Evolutionary conservation across 768 basidiomycete genomes (phyloP).

Genomic region (Lyophyllum shimeji): DNA sequence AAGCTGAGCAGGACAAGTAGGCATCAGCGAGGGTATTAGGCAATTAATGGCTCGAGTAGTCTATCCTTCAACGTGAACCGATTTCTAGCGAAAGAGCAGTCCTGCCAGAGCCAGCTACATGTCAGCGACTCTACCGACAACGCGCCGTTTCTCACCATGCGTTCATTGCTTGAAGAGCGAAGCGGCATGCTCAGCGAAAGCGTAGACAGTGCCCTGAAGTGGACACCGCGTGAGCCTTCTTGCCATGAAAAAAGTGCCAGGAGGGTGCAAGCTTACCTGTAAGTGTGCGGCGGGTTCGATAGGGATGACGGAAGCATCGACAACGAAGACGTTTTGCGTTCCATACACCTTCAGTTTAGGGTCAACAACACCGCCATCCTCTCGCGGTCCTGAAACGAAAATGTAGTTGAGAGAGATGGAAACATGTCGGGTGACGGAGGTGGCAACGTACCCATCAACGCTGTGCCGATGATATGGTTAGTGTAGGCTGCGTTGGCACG

Average conservation of each 20-base stretch:
- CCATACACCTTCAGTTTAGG: background rate
- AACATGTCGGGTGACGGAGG: background rate
- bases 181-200: background rate
- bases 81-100: too few species aligned
- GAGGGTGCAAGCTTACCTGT: background rate
- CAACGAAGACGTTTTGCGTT: background rate
- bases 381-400: background rate
- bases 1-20: too few species aligned
- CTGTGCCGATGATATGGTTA: background rate
- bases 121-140: too few species aligned
- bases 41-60: too few species aligned
- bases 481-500: background rate
- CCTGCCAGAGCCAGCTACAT: too few species aligned
- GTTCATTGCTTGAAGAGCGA: background rate
- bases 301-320: background rate
- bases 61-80: too few species aligned
- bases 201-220: background rate
- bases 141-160: too few species aligned
- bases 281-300: too few species aligned
- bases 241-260: background rate
- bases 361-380: background rate
- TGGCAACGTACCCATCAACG: background rate
- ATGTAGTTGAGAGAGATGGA: background rate
- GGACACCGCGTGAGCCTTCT: background rate
- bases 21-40: too few species aligned